Evolutionary conservation across 768 basidiomycete species (phyloP).

Genomic region (Lentinula sp.): DNA sequence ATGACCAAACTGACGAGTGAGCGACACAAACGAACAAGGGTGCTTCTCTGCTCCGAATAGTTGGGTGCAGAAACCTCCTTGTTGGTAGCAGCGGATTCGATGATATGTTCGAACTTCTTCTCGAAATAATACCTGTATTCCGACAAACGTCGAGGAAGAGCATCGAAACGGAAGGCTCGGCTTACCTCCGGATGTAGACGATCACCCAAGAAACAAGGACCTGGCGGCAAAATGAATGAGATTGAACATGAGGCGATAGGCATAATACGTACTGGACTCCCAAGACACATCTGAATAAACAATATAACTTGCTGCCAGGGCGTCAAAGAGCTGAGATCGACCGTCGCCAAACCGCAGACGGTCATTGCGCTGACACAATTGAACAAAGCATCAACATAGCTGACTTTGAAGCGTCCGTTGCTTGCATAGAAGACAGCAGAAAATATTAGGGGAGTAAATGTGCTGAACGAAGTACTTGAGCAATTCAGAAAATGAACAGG

Average conservation of each 20-base stretch:
- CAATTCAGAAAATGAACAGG: background rate
- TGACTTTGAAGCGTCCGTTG: constrained; percentile 53
- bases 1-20: constrained; percentile 26
- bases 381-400: constrained; percentile 77
- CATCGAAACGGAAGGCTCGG: background rate
- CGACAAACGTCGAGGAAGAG: background rate
- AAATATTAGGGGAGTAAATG: constrained; percentile 71
- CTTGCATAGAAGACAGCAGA: constrained; percentile 79
- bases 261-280: constrained; percentile 56
- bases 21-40: background rate
- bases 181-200: constrained; percentile 70
- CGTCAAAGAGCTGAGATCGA: constrained; percentile 65
- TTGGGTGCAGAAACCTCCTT: constrained; percentile 16
- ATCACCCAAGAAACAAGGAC: constrained; percentile 79
- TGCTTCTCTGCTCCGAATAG: constrained; percentile 13
- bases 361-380: constrained; percentile 73
- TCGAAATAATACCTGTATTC: constrained; percentile 61
- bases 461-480: constrained; percentile 33
- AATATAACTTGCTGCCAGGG: constrained; percentile 63
- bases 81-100: constrained; percentile 35
- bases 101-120: constrained; percentile 54
- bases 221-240: constrained; percentile 25
- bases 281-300: constrained; percentile 75
- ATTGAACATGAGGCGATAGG: background rate
- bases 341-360: constrained; percentile 68